Evolutionary conservation across 805 yeast genomes (phyloP).

Genomic region (Kuraishia hungarica): DNA sequence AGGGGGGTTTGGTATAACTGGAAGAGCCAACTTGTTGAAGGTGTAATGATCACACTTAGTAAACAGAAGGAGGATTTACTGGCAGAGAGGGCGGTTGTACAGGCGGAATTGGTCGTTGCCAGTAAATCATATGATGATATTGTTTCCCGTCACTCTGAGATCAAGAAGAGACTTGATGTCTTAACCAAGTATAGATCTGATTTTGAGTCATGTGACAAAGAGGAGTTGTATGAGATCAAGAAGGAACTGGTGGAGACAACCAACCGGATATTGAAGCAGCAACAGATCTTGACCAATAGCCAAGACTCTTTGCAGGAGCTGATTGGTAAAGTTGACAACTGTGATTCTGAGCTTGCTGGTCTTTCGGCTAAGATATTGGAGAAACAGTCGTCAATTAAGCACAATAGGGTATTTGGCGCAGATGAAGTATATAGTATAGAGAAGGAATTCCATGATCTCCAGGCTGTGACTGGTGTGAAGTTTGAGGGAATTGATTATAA

Average conservation of each 20-base stretch:
- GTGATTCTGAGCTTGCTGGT: conserved; percentile 2
- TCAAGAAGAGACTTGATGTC: conserved; percentile 3
- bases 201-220: conserved; percentile 9
- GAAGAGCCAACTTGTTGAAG: conserved; percentile 43
- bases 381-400: conserved; percentile 4
- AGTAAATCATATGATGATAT: conserved; percentile 3
- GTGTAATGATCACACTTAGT: conserved; percentile 28
- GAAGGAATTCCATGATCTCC: neutral
- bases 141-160: conserved; percentile 6
- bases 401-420: conserved; percentile 3
- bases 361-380: conserved; percentile 1
- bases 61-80: conserved; percentile 9
- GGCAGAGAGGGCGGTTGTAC: conserved; percentile 12
- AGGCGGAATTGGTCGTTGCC: conserved; percentile 10
- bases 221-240: conserved; percentile 8
- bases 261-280: neutral
- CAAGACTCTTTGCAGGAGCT: conserved; percentile 7
- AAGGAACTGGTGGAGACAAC: conserved; percentile 5
- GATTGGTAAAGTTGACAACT: conserved; percentile 5
- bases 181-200: conserved; percentile 9
- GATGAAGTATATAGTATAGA: conserved; percentile 5
- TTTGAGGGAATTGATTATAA: neutral
- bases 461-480: neutral
- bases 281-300: conserved; percentile 3
- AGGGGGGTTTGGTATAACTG: conserved; percentile 54